phyloP scores from a whole-genome alignment of 768 basidiomycete genomes.

The Phylloporus sp. region DNA sequence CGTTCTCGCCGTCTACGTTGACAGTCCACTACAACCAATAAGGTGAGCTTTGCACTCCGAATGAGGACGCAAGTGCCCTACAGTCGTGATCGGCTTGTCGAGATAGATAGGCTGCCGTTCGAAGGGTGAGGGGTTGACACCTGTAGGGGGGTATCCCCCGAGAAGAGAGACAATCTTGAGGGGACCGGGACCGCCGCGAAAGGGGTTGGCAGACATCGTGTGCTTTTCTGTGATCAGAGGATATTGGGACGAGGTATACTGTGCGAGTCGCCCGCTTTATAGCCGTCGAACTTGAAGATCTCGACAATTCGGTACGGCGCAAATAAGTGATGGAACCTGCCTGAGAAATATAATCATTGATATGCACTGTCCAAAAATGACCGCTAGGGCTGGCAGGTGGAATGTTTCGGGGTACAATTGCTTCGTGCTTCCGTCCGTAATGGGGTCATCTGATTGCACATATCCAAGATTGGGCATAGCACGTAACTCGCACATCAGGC shows the following conservation, averaged over 20 bases:
- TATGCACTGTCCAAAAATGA: no score
- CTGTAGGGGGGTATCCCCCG: background rate
- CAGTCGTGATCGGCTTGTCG: background rate
- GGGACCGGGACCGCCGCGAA: accelerated
- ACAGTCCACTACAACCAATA: background rate
- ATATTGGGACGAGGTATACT: background rate
- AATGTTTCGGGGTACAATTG: no score
- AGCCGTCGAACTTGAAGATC: background rate
- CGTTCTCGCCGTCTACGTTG: background rate
- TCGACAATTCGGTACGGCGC: no score
- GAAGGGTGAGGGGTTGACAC: background rate
- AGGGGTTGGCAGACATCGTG: background rate
- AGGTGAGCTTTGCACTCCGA: background rate
- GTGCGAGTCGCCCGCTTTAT: background rate
- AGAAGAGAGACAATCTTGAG: background rate
- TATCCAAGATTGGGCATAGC: no score
- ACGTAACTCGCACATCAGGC: no score
- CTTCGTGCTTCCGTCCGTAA: no score
- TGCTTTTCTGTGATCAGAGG: background rate
- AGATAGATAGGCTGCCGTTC: background rate
- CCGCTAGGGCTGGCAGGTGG: no score
- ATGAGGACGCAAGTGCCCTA: background rate
- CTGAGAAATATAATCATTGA: no score
- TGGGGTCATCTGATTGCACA: no score
- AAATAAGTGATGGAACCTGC: background rate